Evolutionary conservation across 2,329 filamentous ascomycete species (phyloP), one percentile per base, ranked within the genome.

Genomic region (Aschersonia sp.): DNA sequence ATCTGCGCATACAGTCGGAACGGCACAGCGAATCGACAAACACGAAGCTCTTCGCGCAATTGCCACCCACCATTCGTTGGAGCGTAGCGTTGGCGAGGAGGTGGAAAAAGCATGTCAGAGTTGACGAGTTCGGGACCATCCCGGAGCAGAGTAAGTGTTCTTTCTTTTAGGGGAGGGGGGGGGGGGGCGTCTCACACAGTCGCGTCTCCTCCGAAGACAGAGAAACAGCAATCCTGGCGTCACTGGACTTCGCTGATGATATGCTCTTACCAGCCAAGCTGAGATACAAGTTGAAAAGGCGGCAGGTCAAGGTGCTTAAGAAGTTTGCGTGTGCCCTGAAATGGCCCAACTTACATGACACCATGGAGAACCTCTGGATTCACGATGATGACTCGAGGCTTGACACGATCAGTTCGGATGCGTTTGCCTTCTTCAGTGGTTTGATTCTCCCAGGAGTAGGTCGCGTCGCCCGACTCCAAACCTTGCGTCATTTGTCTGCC

Each of bases 341-440:
- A 61, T 89, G 84, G 84, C 84, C 84, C 1, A 87, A 87, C 55
- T 73, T 86, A 50, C 67, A 68, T 28, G 77, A 78, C 50, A 79
- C 84, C 5, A 70, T 85, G 43, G 74, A 77, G 42, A 70, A 75
- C 44, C 70, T 88, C 47, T 76, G 73, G 52, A 73, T 81, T 51
- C 71, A 72, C 51, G 78, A 83, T 50, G 65, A 63, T 9, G 77
- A 82, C 50, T 71, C 73, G 29, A 69, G 70, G 10, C 65, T 85
- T 47, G 70, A 84, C 52, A 66, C 72, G 41, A 65, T 81, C 57
- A 80, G 80, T 56, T 84, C 82, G 28, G 82, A 86, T 58, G 76
- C 83, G 12, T 82, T 86, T 76, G 84, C 84, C 5, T 89, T 84
- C 66, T 87, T 88, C 57, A 84, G 80, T 40, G 84, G 83, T 4